These are phyloP conservation scores for Choiromyces venosus DNA, from an alignment of 495 filamentous ascomycete species.

Conservation along the genomic window DNA sequence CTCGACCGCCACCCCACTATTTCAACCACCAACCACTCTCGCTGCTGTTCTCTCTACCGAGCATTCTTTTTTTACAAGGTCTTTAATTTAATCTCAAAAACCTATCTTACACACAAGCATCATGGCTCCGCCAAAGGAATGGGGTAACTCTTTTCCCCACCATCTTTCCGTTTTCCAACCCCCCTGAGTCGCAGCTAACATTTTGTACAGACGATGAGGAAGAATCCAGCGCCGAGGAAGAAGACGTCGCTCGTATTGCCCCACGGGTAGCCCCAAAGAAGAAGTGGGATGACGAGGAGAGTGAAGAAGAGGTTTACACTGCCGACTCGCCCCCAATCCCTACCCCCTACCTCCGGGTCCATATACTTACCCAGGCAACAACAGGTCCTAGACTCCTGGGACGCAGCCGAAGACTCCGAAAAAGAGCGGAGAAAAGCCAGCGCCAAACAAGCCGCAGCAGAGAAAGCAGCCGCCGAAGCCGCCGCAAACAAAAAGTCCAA, in stretches of 20 bases:
- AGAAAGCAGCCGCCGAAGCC: constrained; percentile 86
- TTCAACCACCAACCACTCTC: neutral
- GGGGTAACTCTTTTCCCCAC: constrained; percentile 29
- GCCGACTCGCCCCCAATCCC: constrained; percentile 2
- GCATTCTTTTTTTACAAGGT: neutral
- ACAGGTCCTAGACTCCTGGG: constrained; percentile 93
- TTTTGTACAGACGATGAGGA: constrained; percentile 16
- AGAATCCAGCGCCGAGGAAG: constrained; percentile 16
- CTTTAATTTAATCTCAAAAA: neutral
- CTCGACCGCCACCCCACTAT: neutral
- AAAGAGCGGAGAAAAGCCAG: constrained; percentile 79
- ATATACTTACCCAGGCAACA: constrained; percentile 6
- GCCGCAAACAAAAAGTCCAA: constrained; percentile 89
- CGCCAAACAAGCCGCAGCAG: constrained; percentile 73
- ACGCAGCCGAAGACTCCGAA: constrained; percentile 93
- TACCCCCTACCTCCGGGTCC: neutral
- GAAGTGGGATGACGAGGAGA: constrained; percentile 92
- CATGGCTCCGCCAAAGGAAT: constrained; percentile 34
- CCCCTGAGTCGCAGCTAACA: constrained; percentile 8
- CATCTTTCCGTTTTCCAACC: neutral
- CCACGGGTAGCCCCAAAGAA: constrained; percentile 27
- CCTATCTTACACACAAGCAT: neutral
- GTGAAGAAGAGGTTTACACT: constrained; percentile 70
- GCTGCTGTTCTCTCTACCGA: neutral
- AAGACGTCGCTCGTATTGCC: neutral